Percentiles rank a stretch among this genome's conserved stretches.
Evolutionary conservation across 2,329 filamentous ascomycete genomes (phyloP).

Genomic region (Aspergillus oerlinghausenensis): DNA sequence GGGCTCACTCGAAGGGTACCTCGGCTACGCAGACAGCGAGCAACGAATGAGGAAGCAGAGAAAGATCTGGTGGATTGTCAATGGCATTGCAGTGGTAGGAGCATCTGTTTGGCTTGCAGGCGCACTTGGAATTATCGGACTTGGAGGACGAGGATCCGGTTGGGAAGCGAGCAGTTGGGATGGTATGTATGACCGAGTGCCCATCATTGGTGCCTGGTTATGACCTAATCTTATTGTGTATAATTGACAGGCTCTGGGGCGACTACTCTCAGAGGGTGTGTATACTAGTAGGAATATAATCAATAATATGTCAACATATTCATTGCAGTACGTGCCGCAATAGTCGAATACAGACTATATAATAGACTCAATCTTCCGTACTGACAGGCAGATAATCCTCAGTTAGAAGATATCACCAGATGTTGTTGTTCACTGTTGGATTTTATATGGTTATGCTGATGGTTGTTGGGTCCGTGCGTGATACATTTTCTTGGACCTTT

Average conservation of each 20-base stretch:
- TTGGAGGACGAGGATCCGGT: constrained; percentile 63
- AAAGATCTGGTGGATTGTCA: constrained; percentile 66
- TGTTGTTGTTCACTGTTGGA: neutral
- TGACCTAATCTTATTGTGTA: constrained; percentile 19
- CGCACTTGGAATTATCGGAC: constrained; percentile 71
- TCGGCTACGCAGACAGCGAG: constrained; percentile 45
- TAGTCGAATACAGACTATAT: neutral
- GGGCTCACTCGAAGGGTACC: constrained; percentile 28
- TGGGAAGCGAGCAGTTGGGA: constrained; percentile 83
- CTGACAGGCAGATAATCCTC: neutral
- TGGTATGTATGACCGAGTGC: constrained; percentile 61
- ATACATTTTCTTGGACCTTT: neutral
- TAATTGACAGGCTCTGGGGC: neutral
- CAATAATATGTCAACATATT: neutral
- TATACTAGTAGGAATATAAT: neutral
- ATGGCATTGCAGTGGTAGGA: constrained; percentile 56
- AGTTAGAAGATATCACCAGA: no score
- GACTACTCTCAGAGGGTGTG: neutral
- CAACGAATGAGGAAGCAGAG: constrained; percentile 52
- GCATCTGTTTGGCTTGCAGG: constrained; percentile 75
- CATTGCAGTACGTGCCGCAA: neutral
- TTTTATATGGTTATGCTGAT: neutral
- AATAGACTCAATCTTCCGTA: neutral
- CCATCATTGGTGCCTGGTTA: constrained; percentile 52
- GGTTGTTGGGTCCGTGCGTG: neutral